phyloP scores from a whole-genome alignment of 805 yeast species.

The Candida michaelii region DNA sequence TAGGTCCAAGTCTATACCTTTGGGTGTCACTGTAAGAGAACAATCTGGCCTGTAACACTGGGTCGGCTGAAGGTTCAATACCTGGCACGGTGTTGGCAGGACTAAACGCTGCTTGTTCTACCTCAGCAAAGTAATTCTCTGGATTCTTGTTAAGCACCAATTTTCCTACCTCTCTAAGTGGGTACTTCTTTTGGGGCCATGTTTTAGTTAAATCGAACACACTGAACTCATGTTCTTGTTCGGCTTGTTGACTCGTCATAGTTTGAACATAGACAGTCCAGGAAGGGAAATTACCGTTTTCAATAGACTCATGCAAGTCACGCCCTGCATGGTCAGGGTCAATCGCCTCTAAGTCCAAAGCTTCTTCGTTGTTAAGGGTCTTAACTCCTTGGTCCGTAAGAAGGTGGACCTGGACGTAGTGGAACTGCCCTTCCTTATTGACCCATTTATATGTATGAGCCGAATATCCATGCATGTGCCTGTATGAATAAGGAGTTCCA shows the following conservation, averaged over 20 bases:
- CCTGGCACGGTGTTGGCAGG: conserved; percentile 75
- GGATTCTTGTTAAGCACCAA: conserved; percentile 80
- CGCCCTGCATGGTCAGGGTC: conserved; percentile 82
- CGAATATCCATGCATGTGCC: conserved; percentile 82
- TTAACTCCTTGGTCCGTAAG: conserved; percentile 61
- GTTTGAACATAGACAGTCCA: conserved; percentile 87
- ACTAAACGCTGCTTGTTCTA: conserved; percentile 61
- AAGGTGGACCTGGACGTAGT: conserved; percentile 76
- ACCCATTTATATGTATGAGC: conserved; percentile 85
- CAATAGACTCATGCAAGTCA: conserved; percentile 78
- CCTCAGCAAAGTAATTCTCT: conserved; percentile 78
- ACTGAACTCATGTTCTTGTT: conserved; percentile 63
- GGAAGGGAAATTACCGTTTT: conserved; percentile 71
- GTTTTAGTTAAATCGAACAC: conserved; percentile 89
- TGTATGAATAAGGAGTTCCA: conserved; percentile 74
- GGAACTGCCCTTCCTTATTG: conserved; percentile 72
- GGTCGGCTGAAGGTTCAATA: conserved; percentile 75
- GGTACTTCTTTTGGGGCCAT: conserved; percentile 87
- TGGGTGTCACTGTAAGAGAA: conserved; percentile 78
- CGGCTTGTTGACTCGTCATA: conserved; percentile 81
- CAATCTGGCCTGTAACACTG: conserved; percentile 72
- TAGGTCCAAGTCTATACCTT: conserved; percentile 71
- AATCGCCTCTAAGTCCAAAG: conserved; percentile 63
- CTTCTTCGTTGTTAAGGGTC: conserved; percentile 61
- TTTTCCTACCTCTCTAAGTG: conserved; percentile 82